A percentile compares a stretch with the other conserved stretches of the same genome.
Conservation (phyloP, 768 basidiomycete genomes). For the Botryobasidium botryosum region DNA sequence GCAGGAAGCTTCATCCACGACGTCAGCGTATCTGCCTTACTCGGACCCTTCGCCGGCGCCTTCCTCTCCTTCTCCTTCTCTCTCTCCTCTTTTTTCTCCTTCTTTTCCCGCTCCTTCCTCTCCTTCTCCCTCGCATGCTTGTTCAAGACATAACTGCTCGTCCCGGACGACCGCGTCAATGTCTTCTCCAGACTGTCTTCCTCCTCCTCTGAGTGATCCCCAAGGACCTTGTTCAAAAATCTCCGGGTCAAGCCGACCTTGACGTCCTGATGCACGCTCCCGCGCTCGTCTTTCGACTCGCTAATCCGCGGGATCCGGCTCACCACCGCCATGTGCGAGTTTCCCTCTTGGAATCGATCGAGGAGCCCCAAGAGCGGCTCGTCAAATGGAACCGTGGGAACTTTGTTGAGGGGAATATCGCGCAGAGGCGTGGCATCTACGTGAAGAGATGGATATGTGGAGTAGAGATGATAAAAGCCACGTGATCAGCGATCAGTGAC, state of each 20-base stretch:
- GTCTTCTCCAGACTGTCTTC: no score
- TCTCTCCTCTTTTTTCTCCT: constrained; percentile 13
- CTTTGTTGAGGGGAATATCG: constrained; percentile 70
- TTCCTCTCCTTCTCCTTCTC: constrained; percentile 14
- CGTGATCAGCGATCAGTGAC: background rate
- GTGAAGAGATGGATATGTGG: background rate
- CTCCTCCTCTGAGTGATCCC: constrained; percentile 32
- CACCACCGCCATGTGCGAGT: constrained; percentile 86
- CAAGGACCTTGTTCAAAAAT: constrained; percentile 56
- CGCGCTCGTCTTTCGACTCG: constrained; percentile 19
- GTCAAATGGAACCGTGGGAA: constrained; percentile 73
- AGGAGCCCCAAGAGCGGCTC: constrained; percentile 71
- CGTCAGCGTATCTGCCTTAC: constrained; percentile 17
- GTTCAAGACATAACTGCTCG: no score
- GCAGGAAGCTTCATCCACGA: constrained; percentile 19
- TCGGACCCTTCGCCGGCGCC: constrained; percentile 13
- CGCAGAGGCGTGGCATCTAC: constrained; percentile 68
- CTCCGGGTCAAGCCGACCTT: constrained; percentile 68
- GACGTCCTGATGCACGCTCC: constrained; percentile 54
- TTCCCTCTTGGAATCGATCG: constrained; percentile 78
- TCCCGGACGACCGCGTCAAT: constrained; percentile 11
- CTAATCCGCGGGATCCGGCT: constrained; percentile 38
- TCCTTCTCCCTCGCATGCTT: constrained; percentile 9
- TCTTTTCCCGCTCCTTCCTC: constrained; percentile 14
- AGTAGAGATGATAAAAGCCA: background rate